phyloP scores from a whole-genome alignment of 176 grass and related monocot species.

The Calamus simplicifolius region DNA sequence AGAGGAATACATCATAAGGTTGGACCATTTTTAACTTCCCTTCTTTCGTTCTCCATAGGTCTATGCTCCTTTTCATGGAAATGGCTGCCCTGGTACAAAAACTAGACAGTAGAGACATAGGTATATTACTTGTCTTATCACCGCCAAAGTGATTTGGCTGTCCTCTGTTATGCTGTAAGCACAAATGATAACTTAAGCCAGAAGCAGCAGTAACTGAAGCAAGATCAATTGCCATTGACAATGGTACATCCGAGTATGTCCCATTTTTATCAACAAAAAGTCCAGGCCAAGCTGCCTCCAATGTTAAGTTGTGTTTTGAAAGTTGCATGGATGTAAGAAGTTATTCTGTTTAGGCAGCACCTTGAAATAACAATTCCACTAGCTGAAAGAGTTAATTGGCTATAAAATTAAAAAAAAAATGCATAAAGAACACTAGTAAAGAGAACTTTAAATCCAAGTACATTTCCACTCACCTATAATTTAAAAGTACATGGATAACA shows the following conservation, averaged over 20 bases:
- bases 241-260: slow-evolving; percentile 77
- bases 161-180: slow-evolving; percentile 72
- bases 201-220: slow-evolving; percentile 60
- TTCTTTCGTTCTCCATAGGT: slow-evolving; percentile 80
- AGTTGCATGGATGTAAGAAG: slow-evolving; percentile 46
- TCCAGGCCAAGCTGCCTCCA: slow-evolving; percentile 70
- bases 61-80: slow-evolving; percentile 68
- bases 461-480: too few species aligned
- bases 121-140: slow-evolving; percentile 43
- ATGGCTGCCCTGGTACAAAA: slow-evolving; percentile 64
- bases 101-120: slow-evolving; percentile 54
- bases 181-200: slow-evolving; percentile 83
- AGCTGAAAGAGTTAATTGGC: too few species aligned
- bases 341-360: too few species aligned
- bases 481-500: too few species aligned
- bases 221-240: slow-evolving; percentile 75
- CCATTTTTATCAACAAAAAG: slow-evolving; percentile 82
- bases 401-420: too few species aligned
- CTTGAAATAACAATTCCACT: too few species aligned
- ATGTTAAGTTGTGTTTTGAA: slow-evolving; percentile 54
- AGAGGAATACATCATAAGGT: slow-evolving; percentile 83
- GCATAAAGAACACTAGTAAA: too few species aligned
- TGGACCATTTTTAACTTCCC: slow-evolving; percentile 86
- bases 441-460: too few species aligned
- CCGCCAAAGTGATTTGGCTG: slow-evolving; percentile 60